Evolutionary conservation across 495 filamentous ascomycete genomes (phyloP).

Genomic region (Penicillium roqueforti): DNA sequence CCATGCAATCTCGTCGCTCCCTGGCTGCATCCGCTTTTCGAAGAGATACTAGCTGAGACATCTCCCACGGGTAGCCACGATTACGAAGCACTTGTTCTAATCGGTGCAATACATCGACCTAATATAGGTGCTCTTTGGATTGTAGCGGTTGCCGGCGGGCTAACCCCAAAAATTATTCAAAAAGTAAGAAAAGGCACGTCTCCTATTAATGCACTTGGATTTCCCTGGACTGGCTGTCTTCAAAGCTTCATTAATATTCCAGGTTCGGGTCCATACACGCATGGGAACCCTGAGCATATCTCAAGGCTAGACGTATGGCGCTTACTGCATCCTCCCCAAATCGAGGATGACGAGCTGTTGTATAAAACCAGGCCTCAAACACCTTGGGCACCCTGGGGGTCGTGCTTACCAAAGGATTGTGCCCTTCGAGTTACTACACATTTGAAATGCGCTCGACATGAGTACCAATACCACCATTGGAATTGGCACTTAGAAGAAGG

Average conservation of each 20-base stretch:
- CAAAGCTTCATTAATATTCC: constrained; percentile 20
- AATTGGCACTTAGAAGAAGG: not conserved
- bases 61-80: not conserved
- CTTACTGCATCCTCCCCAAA: constrained; percentile 11
- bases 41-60: not conserved
- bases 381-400: not conserved
- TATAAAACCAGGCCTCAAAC: too few species aligned
- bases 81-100: constrained; percentile 10
- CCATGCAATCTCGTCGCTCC: constrained; percentile 19
- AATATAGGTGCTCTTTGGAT: constrained; percentile 11
- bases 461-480: constrained; percentile 3
- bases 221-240: constrained; percentile 16
- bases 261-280: constrained; percentile 13
- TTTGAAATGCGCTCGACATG: constrained; percentile 1
- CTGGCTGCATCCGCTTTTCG: constrained; percentile 17
- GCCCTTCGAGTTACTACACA: constrained; percentile 1
- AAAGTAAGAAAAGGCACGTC: not conserved
- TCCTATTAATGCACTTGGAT: constrained; percentile 9
- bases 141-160: constrained; percentile 7
- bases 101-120: constrained; percentile 12
- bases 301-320: constrained; percentile 12
- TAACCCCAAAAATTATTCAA: constrained; percentile 5
- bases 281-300: not conserved
- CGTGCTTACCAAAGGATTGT: not conserved
- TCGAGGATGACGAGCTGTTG: not conserved